phyloP scores from a whole-genome alignment of 805 yeast genomes.

The Zygoascus biomembranicola region DNA sequence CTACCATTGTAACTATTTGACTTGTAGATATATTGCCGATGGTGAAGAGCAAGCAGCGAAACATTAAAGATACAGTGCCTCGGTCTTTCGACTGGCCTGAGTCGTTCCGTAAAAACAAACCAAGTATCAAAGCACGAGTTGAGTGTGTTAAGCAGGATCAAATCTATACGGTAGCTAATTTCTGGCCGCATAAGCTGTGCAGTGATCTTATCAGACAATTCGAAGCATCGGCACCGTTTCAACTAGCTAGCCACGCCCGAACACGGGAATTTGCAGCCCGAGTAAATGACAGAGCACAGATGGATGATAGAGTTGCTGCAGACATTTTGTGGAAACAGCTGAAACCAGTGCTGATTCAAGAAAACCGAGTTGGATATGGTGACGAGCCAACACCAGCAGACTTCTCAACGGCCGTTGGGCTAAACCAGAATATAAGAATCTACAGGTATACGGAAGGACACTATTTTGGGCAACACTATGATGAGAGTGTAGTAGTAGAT shows the following conservation, averaged over 20 bases:
- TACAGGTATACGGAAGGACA: conserved; percentile 51
- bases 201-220: conserved; percentile 15
- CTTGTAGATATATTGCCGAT: too few species aligned
- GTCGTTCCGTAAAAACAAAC: background rate
- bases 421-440: conserved; percentile 48
- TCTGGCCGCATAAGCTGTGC: conserved; percentile 10
- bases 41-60: too few species aligned
- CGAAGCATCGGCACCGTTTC: conserved; percentile 4
- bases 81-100: background rate
- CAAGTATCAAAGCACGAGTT: background rate
- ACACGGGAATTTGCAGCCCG: conserved; percentile 47
- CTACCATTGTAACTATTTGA: too few species aligned
- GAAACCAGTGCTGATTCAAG: conserved; percentile 5
- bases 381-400: background rate
- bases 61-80: background rate
- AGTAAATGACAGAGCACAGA: conserved; percentile 42
- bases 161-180: conserved; percentile 11
- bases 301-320: conserved; percentile 34
- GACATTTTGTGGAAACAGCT: conserved; percentile 39
- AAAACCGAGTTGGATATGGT: background rate
- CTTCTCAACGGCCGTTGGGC: conserved; percentile 27
- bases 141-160: conserved; percentile 8
- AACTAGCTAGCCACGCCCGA: conserved; percentile 37
- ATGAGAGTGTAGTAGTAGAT: conserved; percentile 40
- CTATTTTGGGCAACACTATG: conserved; percentile 53